Base-by-base conservation (phyloP, 768 basidiomycete genomes). In the Termitomyces titanicus region DNA sequence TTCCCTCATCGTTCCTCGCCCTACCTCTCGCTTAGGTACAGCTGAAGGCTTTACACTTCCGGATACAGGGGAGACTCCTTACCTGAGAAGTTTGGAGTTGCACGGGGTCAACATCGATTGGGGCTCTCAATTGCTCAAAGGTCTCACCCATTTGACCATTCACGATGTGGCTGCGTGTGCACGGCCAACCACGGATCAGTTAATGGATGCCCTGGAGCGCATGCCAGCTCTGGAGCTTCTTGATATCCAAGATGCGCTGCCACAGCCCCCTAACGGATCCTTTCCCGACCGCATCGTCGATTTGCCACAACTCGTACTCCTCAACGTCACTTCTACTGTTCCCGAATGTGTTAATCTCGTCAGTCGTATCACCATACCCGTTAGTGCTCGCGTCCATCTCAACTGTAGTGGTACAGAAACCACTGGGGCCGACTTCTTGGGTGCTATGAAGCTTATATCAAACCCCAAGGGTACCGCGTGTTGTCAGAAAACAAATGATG, bases 121-220 rank as follows among this genome's bases (percentile, higher is more conserved):
- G 73, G 62, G 69, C 18, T 74, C 72, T 1, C 57, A 68, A 1
- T 55, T 74, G 13, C 61, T 79, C 24, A 53, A 53, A 39, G 66
- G 66, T 48, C 68, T 80, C 10, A 71, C 68, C n/a, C 64, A 68
- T 47, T 66, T 80, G 27, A 70, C 67, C 40, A 58, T 79, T 10
- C 60, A 69, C 38, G 53, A 70, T 54, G 59, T 72, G 7, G 54
- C 66, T 22, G 15, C 31, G 2, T 43, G 60, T 9, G 58, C 63
- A 22, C 69, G 68, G 27, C 73, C 74, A 1, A 63, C 69, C 7
- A 64, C 67, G 29, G 53, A 55, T 6, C 68, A 72, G 44, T 61
- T 79, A 24, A 49, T 70, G n/a, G 56, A 63, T 22, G 65, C 66
- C 15, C 70, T 80, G 9, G 48, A 64, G 17, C 60, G 63, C 46